Percentiles rank a stretch among this genome's conserved stretches.
phyloP scores from a whole-genome alignment of 345 rosid genomes.

The Adansonia digitata region DNA sequence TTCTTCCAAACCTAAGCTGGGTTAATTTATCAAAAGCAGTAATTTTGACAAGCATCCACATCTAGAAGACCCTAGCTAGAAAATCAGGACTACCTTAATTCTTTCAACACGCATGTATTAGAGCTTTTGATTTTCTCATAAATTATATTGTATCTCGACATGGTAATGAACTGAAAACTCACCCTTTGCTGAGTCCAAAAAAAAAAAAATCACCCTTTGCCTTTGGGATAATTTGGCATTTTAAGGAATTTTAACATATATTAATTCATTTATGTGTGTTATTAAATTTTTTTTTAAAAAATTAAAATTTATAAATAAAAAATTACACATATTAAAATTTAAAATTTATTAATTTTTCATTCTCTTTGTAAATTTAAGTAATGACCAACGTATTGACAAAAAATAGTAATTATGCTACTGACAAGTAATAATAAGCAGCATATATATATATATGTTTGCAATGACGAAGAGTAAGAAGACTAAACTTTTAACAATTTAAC shows the following conservation, averaged over 20 bases:
- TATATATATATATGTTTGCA: too few relatives aligned
- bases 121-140: not conserved
- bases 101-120: not conserved
- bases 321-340: too few relatives aligned
- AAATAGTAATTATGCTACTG: too few relatives aligned
- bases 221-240: not conserved
- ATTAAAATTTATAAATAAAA: too few relatives aligned
- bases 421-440: too few relatives aligned
- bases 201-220: not conserved
- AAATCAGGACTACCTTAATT: not conserved
- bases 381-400: too few relatives aligned
- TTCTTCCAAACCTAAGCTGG: not conserved
- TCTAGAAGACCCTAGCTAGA: not conserved
- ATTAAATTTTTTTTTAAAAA: too few relatives aligned
- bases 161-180: not conserved
- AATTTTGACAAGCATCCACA: not conserved
- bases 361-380: too few relatives aligned
- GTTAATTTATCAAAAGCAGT: not conserved
- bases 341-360: too few relatives aligned
- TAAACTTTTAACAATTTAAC: too few relatives aligned
- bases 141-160: not conserved
- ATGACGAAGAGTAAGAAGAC: too few relatives aligned
- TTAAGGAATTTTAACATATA: not conserved
- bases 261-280: too few relatives aligned
- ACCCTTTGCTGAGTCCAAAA: not conserved